Base-by-base conservation (phyloP, 2,329 filamentous ascomycete species). In the Pseudopithomyces maydicus region DNA sequence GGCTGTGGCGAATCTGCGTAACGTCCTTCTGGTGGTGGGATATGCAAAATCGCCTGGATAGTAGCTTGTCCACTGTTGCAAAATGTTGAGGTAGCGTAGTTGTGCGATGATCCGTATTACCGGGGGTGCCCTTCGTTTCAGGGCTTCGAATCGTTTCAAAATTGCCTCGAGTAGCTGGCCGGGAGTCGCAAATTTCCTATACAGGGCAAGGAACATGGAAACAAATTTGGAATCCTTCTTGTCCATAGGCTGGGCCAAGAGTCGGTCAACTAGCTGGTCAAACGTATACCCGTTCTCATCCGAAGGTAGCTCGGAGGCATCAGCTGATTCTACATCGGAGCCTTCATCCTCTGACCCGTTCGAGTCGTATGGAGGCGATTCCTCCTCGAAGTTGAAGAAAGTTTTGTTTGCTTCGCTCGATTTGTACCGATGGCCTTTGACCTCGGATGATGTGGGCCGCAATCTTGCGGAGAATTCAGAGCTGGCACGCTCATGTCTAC, bases 11-110 rank as follows among this genome's bases (percentile, higher is more conserved):
- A 99, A 95, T 22, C 87, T 87, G 48, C 89, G 85, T 38, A 97
- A 80, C 32, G 85, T 86, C 62, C 84, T 86, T 63, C 88, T 87
- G 1, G 92, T 96, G 20, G 84, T 84, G 1, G 89, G 84, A 59
- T 90, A 88, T 1, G 92, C 92, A 80, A 98, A 97, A 75, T 99
- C 95, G 15, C 92, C 94, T 0, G 95, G 93, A 74, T 98, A 98
- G 42, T 88, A 81, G 15, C 89, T 88, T 1, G 96, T 89, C 95
- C 95, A 99, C 73, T 91, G 90, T 5, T 92, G 91, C 56, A 98
- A 80, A 6, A 95, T 87, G 64, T 90, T 88, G 38, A 97, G 88
- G 59, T 94, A 90, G 50, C 93, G 87, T 53, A 97, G 82, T 72
- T 97, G 94, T 5, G 88, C 87, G 7, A 90, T 88, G 39, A 90